These are phyloP conservation scores for Rhizophagus clarus DNA, from an alignment of 192 early-diverging fungal species.

Conservation along the genomic window DNA sequence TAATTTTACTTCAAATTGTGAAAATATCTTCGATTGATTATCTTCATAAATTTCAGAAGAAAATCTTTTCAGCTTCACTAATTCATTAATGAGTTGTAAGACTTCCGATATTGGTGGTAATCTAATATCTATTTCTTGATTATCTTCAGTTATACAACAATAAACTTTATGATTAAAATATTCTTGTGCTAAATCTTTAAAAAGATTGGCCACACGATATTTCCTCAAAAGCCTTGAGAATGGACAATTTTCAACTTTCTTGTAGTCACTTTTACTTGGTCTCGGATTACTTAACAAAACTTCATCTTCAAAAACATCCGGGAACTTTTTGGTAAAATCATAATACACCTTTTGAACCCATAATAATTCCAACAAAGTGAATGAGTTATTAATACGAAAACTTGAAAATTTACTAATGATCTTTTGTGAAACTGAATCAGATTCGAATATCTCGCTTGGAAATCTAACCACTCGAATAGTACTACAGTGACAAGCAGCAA, in stretches of 20 bases:
- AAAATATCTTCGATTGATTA: neutral
- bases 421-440: neutral
- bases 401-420: neutral
- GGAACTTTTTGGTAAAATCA: neutral
- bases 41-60: neutral
- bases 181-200: neutral
- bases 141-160: neutral
- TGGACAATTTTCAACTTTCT: neutral
- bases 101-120: neutral
- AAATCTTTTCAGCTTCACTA: neutral
- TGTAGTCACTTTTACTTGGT: neutral
- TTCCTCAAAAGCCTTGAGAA: neutral
- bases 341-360: constrained; percentile 13
- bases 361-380: neutral
- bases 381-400: neutral
- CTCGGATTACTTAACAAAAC: neutral
- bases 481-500: constrained; percentile 9
- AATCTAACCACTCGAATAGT: neutral
- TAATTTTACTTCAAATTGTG: neutral
- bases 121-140: neutral
- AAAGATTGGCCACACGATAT: neutral
- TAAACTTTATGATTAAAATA: neutral
- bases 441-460: neutral
- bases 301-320: neutral
- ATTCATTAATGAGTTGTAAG: neutral